A percentile compares a stretch with the other conserved stretches of the same genome.
These are phyloP conservation scores for Pochonia chlamydosporia DNA, from an alignment of 2,329 filamentous ascomycete species.

Conservation along the genomic window DNA sequence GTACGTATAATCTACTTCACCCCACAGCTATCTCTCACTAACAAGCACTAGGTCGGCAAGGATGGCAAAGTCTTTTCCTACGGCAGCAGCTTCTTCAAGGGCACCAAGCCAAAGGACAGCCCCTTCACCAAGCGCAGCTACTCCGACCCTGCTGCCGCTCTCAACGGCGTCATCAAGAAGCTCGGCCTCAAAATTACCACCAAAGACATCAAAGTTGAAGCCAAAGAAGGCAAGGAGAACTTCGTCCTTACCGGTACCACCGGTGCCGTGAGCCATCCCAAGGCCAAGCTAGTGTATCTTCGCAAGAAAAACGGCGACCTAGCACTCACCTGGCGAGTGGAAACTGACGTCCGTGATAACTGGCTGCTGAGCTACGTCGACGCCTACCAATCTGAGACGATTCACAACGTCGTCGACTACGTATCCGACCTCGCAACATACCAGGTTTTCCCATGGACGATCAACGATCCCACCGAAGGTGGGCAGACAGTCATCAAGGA, in stretches of 20 bases:
- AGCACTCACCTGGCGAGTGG: slow-evolving; percentile 49
- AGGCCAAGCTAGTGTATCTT: too few species aligned
- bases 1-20: slow-evolving; percentile 27
- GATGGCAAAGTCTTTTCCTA: slow-evolving; percentile 53
- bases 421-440: slow-evolving; percentile 39
- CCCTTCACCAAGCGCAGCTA: slow-evolving; percentile 33
- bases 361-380: slow-evolving; percentile 55
- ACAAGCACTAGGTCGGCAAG: slow-evolving; percentile 7
- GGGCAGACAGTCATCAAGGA: slow-evolving; percentile 37
- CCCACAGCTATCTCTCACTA: too few species aligned
- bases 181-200: slow-evolving; percentile 25
- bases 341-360: slow-evolving; percentile 50
- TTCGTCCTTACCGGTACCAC: too few species aligned
- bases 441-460: slow-evolving; percentile 49
- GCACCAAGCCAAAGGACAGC: slow-evolving; percentile 31
- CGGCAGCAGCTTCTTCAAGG: slow-evolving; percentile 42
- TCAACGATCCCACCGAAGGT: slow-evolving; percentile 48
- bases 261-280: too few species aligned
- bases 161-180: slow-evolving; percentile 31
- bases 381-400: slow-evolving; percentile 36
- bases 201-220: slow-evolving; percentile 17
- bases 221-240: too few species aligned
- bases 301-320: slow-evolving; percentile 39
- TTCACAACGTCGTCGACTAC: slow-evolving; percentile 53
- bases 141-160: slow-evolving; percentile 36